Percentiles rank a stretch among this genome's conserved stretches.
phyloP scores from a whole-genome alignment of 148 eudicot genomes.

The Fagopyrum tataricum region DNA sequence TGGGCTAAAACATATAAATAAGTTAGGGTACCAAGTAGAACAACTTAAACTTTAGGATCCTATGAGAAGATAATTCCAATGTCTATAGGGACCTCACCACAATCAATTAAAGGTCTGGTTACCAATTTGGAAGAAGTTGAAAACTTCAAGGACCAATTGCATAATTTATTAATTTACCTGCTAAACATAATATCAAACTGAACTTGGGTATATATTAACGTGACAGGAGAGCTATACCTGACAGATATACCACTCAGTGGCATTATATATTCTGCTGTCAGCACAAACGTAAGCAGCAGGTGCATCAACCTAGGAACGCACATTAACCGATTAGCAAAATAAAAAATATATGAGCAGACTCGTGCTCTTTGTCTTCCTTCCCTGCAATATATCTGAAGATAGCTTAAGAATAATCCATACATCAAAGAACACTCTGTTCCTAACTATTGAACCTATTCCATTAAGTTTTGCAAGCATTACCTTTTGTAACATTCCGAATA shows the following conservation, averaged over 20 bases:
- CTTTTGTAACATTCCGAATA: slow-evolving; percentile 87
- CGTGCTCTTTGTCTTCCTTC: not conserved
- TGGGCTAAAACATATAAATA: no score
- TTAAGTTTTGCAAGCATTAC: slow-evolving; percentile 24
- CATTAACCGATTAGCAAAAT: slow-evolving; percentile 9
- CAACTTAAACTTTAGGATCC: no score
- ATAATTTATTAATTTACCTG: no score
- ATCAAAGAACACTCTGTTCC: not conserved
- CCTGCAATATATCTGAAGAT: slow-evolving; percentile 2
- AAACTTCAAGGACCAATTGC: no score
- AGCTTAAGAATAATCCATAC: not conserved
- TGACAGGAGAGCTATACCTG: slow-evolving; percentile 42
- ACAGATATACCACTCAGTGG: slow-evolving; percentile 94
- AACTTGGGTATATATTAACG: not conserved
- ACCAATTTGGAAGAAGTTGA: no score
- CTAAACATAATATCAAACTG: not conserved
- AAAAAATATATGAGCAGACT: slow-evolving; percentile 4
- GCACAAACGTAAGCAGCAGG: slow-evolving; percentile 90
- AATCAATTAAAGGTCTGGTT: no score
- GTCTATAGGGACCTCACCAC: no score
- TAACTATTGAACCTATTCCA: not conserved
- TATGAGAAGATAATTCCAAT: no score
- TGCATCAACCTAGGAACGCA: slow-evolving; percentile 59
- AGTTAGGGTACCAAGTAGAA: no score
- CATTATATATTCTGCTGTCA: slow-evolving; percentile 74